A percentile compares a stretch with the other conserved stretches of the same genome.
Evolutionary conservation across 148 eudicot genomes (phyloP).

Genomic region (Camellia lanceoleosa): DNA sequence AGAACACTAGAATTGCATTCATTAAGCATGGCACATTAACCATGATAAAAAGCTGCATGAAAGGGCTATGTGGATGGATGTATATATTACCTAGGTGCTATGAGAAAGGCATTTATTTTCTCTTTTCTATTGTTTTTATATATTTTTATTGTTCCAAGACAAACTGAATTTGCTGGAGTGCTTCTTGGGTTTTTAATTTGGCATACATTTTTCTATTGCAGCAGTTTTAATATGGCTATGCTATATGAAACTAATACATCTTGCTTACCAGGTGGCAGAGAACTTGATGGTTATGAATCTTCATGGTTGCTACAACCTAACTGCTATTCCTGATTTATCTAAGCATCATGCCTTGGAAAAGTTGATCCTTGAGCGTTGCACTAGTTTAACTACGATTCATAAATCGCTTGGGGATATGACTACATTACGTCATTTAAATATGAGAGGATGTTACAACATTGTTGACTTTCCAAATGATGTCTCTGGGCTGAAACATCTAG

Average conservation of each 20-base stretch:
- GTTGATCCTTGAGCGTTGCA: constrained; percentile 50
- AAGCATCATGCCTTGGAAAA: constrained; percentile 37
- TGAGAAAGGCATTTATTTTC: background rate
- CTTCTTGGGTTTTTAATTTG: background rate
- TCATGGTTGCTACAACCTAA: constrained; percentile 32
- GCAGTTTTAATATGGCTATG: background rate
- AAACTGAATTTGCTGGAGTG: background rate
- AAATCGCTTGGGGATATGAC: constrained; percentile 47
- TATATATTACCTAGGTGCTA: too few relatives aligned
- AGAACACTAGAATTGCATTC: background rate
- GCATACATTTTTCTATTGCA: background rate
- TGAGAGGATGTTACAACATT: constrained; percentile 39
- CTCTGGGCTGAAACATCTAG: constrained; percentile 50
- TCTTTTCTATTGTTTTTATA: background rate
- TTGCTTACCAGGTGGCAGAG: constrained; percentile 37
- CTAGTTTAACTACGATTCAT: constrained; percentile 38
- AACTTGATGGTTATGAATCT: constrained; percentile 62
- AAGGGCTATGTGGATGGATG: too few relatives aligned
- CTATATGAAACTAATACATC: background rate
- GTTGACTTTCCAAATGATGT: constrained; percentile 47
- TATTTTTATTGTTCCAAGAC: background rate
- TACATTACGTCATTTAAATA: constrained; percentile 42
- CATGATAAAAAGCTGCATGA: background rate
- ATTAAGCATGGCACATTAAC: background rate
- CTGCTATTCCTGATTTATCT: constrained; percentile 58